Base-by-base conservation (phyloP, 2,329 filamentous ascomycete species). In the Ilyonectria destructans region DNA sequence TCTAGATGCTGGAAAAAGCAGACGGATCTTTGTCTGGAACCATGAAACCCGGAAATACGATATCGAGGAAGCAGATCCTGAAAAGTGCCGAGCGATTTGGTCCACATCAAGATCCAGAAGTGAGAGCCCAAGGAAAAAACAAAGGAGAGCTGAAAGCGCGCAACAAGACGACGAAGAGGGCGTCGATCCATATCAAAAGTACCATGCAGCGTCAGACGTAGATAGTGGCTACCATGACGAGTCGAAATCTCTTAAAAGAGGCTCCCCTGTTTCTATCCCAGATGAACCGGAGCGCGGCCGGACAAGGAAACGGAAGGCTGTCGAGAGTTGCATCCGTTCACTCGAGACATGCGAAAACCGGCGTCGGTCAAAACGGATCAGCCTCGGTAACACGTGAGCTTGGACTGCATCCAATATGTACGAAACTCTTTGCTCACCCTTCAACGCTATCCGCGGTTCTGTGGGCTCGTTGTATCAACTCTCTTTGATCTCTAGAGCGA, bases 21-120 rank as follows among this genome's bases (percentile, higher is more conserved):
- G 60, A 21, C 26, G 15, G 17, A 21, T 62, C n/a, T 31, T 56
- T 35, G 40, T 62, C 12, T 62, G 49, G 60, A 45, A 56, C 23
- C 9, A 46, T n/a, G 23, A 62, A 15, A 9, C 15, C 17, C 13
- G 37, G 15, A 23, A 29, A 10, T 48, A 62, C 10, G 49, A 43
- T 19, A 31, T 46, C 19, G 51, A 62, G 19, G n/a, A 31, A 12
- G 19, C 51, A 37, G 51, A 35, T 1, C 19, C 35, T 3, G 49
- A 26, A 2, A 62, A 31, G 40, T 62, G 51, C 21, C 17, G 21
- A 9, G 12, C 43, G 26, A 49, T 33, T 9, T 46, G 33, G 9
- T 19, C 35, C 13, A 33, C 31, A n/a, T 15, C 60, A 8, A 62
- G 51, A 56, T 40, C 60, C 29, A 45, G 60, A 19, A 62, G 60